These are phyloP conservation scores for Vitis riparia DNA, from an alignment of 164 flowering plant genomes.

Conservation along the genomic window DNA sequence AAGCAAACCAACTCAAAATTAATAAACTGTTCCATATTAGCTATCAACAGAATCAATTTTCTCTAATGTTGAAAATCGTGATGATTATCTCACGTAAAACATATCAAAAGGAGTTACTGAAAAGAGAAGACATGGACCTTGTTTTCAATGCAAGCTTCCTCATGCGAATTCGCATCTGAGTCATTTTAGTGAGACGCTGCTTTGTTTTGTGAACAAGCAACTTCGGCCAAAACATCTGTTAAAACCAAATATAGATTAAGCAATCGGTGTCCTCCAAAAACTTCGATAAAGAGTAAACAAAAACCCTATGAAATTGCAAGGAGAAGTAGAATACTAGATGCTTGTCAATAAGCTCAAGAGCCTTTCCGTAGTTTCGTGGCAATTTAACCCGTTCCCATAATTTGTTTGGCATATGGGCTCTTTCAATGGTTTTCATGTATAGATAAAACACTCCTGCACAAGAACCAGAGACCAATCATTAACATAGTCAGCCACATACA, in stretches of 20 bases:
- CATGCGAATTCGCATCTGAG: slow-evolving; percentile 93
- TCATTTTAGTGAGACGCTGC: slow-evolving; percentile 91
- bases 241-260: background rate
- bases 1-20: too few species aligned
- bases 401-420: slow-evolving; percentile 86
- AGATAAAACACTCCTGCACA: slow-evolving; percentile 82
- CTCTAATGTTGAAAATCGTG: too few species aligned
- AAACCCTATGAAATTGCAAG: background rate
- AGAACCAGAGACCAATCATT: too few species aligned
- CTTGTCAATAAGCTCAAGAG: slow-evolving; percentile 84
- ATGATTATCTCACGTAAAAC: too few species aligned
- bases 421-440: slow-evolving; percentile 93
- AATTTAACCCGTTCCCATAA: slow-evolving; percentile 94
- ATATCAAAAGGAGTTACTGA: too few species aligned
- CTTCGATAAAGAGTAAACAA: background rate
- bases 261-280: background rate
- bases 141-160: slow-evolving; percentile 92
- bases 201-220: slow-evolving; percentile 77
- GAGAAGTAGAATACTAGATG: slow-evolving; percentile 53
- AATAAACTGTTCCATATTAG: too few species aligned
- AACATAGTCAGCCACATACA: too few species aligned
- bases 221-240: slow-evolving; percentile 92
- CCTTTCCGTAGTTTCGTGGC: slow-evolving; percentile 81
- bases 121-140: slow-evolving; percentile 40
- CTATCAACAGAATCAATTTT: too few species aligned